phyloP scores from a whole-genome alignment of 179 eudicot species.

The Patellifolia procumbens region DNA sequence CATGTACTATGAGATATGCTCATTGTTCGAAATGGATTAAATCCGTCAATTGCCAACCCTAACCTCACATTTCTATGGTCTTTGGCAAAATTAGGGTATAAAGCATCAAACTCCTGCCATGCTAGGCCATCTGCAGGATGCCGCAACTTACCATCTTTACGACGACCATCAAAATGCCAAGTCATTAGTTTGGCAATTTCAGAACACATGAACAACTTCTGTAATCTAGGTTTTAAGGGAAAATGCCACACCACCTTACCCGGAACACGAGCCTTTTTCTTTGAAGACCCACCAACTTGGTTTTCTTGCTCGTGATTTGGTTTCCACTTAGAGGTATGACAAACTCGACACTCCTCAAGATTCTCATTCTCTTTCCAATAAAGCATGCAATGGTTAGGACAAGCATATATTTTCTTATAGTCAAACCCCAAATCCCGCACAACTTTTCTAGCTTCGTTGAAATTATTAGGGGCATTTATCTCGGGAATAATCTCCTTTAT shows the following conservation, averaged over 20 bases:
- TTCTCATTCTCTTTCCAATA: constrained; percentile 8
- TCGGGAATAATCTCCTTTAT: background rate
- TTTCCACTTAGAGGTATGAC: constrained; percentile 13
- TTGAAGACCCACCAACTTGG: background rate
- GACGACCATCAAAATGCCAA: background rate
- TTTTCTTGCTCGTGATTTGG: background rate
- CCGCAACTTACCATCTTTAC: background rate
- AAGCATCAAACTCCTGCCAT: background rate
- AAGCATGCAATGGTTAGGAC: constrained; percentile 7
- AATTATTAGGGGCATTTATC: background rate
- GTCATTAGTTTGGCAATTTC: background rate
- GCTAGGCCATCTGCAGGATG: background rate
- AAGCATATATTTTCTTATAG: background rate
- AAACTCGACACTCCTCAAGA: background rate
- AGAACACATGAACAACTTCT: constrained; percentile 6
- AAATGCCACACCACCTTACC: constrained; percentile 21
- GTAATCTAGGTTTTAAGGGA: constrained; percentile 19
- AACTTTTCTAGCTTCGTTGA: background rate
- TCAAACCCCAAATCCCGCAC: background rate
- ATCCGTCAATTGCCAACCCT: background rate
- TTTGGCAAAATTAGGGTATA: background rate
- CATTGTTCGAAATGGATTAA: background rate
- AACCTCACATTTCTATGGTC: background rate
- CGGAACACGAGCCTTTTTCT: background rate
- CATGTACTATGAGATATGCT: background rate